These are phyloP conservation scores for Angomonas desouzai DNA, from an alignment of 208 protist genomes.

Conservation along the genomic window DNA sequence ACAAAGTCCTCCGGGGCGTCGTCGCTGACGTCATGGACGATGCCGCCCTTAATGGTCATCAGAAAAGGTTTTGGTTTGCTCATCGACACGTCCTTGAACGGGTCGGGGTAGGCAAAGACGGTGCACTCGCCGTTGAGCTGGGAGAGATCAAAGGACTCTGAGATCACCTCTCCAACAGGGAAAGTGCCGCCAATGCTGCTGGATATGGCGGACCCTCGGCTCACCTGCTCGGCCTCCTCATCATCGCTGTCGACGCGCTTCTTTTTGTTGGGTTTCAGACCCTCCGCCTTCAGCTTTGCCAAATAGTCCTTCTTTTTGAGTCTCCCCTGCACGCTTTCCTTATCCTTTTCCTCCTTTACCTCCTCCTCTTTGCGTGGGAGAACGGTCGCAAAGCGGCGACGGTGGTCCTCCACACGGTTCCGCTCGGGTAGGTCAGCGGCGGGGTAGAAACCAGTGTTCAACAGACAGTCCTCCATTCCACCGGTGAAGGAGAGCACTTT, in stretches of 20 bases:
- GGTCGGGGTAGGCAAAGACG: conserved; percentile 84
- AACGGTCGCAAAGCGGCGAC: conserved; percentile 46
- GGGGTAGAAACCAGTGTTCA: conserved; percentile 84
- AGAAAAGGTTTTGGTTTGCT: conserved; percentile 51
- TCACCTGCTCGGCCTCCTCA: conserved; percentile 18
- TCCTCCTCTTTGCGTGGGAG: background rate
- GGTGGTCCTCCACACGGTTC: conserved; percentile 59
- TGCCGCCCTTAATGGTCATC: conserved; percentile 65
- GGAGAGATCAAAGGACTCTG: conserved; percentile 80
- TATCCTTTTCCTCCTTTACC: conserved; percentile 8
- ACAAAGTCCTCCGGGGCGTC: conserved; percentile 68
- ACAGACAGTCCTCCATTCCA: conserved; percentile 81
- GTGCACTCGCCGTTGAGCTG: conserved; percentile 70
- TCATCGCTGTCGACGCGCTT: conserved; percentile 37
- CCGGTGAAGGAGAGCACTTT: conserved; percentile 64
- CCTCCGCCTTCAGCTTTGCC: conserved; percentile 36
- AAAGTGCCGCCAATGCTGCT: conserved; percentile 89
- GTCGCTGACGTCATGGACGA: conserved; percentile 56
- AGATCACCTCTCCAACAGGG: conserved; percentile 89
- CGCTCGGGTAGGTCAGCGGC: conserved; percentile 53
- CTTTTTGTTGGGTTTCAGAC: conserved; percentile 48
- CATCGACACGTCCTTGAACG: conserved; percentile 72
- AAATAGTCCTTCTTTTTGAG: conserved; percentile 84
- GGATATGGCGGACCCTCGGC: conserved; percentile 50
- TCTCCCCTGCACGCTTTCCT: conserved; percentile 30